phyloP scores from a whole-genome alignment of 1,139 yeast species.

The Kazachstania sp. region DNA sequence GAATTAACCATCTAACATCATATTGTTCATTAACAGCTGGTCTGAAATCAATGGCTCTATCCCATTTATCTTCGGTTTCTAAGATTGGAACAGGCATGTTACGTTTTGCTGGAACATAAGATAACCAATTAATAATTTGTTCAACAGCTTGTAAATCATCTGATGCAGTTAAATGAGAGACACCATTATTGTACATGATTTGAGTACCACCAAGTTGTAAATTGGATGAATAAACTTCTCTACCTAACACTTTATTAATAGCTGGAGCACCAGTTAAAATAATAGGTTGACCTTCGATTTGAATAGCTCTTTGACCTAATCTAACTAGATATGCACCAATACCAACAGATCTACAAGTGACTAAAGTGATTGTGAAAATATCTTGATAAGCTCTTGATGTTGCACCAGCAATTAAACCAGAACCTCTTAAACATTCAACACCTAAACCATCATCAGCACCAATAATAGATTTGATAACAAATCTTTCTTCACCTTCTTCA shows the following conservation, averaged over 20 bases:
- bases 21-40: slow-evolving; percentile 70
- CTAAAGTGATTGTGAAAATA: slow-evolving; percentile 90
- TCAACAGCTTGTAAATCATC: slow-evolving; percentile 96
- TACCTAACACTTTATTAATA: slow-evolving; percentile 88
- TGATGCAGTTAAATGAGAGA: slow-evolving; percentile 88
- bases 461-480: slow-evolving; percentile 72
- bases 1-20: slow-evolving; percentile 93
- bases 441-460: slow-evolving; percentile 97
- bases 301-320: slow-evolving; percentile 97
- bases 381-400: slow-evolving; percentile 96
- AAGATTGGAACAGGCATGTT: slow-evolving; percentile 86
- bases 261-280: slow-evolving; percentile 99
- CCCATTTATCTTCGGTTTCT: slow-evolving; percentile 81
- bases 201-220: slow-evolving; percentile 98
- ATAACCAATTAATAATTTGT: slow-evolving; percentile 90
- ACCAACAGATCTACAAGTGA: slow-evolving; percentile 98
- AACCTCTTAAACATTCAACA: slow-evolving; percentile 95
- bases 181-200: slow-evolving; percentile 97
- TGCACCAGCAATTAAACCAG: slow-evolving; percentile 98
- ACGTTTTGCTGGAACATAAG: slow-evolving; percentile 90
- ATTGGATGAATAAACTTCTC: slow-evolving; percentile 94
- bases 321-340: slow-evolving; percentile 98
- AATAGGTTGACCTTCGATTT: slow-evolving; percentile 97
- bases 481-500: slow-evolving; percentile 76
- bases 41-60: slow-evolving; percentile 75